Conservation (phyloP, 805 yeast species). For the Cyberlindnera mycetangii region DNA sequence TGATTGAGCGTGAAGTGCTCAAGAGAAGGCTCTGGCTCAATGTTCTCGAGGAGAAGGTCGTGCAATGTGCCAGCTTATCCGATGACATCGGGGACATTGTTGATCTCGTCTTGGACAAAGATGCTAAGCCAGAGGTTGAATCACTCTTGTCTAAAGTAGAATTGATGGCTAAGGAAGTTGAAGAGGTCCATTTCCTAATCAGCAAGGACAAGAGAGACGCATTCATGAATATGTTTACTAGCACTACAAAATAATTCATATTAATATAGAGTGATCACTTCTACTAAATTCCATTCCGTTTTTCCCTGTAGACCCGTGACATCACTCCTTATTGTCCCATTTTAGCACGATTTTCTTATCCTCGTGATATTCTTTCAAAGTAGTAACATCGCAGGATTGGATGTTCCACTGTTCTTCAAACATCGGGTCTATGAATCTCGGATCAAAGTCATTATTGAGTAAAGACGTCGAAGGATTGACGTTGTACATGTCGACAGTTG, state of each 20-base stretch:
- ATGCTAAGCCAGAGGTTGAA: neutral
- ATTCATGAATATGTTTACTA: neutral
- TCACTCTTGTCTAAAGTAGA: neutral
- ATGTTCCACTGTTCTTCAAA: conserved; percentile 15
- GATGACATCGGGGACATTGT: neutral
- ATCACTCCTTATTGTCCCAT: conserved; percentile 4
- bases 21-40: neutral
- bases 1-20: neutral
- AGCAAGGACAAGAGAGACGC: neutral
- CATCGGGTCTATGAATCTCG: conserved; percentile 24
- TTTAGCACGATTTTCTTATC: conserved; percentile 24
- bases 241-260: neutral
- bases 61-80: neutral
- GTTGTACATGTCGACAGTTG: conserved; percentile 11
- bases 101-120: neutral
- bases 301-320: too few species aligned
- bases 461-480: conserved; percentile 13
- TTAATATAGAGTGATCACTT: too few species aligned
- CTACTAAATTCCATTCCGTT: neutral
- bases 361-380: conserved; percentile 19
- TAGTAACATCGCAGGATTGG: conserved; percentile 15
- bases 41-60: neutral
- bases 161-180: neutral
- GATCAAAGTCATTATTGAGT: conserved; percentile 24
- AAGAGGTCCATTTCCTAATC: neutral